Evolutionary conservation across 768 basidiomycete genomes (phyloP).

Genomic region (Cyclocybe aegerita): DNA sequence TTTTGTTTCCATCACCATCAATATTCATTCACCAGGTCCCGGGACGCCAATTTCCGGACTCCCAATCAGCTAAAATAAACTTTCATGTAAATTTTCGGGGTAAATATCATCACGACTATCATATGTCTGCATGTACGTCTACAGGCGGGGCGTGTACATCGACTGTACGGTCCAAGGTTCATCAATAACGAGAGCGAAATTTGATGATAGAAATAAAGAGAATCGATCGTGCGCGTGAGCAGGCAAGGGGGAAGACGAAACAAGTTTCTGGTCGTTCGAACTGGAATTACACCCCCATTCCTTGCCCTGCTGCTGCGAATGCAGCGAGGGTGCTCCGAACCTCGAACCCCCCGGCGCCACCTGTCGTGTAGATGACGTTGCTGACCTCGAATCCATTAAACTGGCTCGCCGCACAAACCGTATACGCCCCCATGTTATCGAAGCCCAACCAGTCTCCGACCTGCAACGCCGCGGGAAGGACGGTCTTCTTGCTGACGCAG

Average conservation of each 20-base stretch:
- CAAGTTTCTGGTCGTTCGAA: not conserved
- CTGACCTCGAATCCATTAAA: constrained; percentile 81
- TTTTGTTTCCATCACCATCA: not conserved
- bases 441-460: constrained; percentile 99
- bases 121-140: too few species aligned
- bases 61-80: too few species aligned
- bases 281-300: constrained; percentile 21
- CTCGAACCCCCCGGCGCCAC: constrained; percentile 34
- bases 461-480: constrained; percentile 64
- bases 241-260: not conserved
- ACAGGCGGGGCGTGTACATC: too few species aligned
- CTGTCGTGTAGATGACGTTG: constrained; percentile 77
- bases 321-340: constrained; percentile 49
- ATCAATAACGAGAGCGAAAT: not conserved
- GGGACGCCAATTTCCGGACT: too few species aligned
- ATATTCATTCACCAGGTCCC: constrained; percentile 32
- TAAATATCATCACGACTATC: too few species aligned
- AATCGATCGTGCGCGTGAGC: too few species aligned
- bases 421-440: constrained; percentile 98
- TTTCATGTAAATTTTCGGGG: too few species aligned
- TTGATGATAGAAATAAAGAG: not conserved
- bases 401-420: constrained; percentile 93
- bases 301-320: constrained; percentile 46
- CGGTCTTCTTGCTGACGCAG: constrained; percentile 69
- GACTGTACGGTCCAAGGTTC: too few species aligned